Base-by-base conservation (phyloP, 257 asterid genomes). In the Nicotiana obtusifolia region DNA sequence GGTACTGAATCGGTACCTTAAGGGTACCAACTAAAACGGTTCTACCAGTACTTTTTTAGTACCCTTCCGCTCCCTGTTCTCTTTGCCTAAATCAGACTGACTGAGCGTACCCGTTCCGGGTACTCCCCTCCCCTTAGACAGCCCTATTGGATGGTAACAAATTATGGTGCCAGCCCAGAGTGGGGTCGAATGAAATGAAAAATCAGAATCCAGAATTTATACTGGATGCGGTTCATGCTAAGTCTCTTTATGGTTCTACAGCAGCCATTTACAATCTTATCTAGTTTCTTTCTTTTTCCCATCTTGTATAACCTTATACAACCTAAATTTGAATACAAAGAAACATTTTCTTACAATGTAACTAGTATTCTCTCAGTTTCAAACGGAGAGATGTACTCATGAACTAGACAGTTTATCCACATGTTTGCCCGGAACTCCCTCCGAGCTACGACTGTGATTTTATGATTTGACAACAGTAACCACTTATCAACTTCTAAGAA, bases 401-500 rank as follows among this genome's bases (percentile, higher is more conserved):
- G 62, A 75, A 26, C 80, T 17, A 73, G 24, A 71, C 60, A 14
- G 57, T 52, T 14, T 0, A 52, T 17, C 57, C 57, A 52, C 57
- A 52, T 13, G 19, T 52, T 15, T 52, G 57, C 1, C 1, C 16
- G 14, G 57, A 52, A 14, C 61, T 49, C 79, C 3, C 62, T 24
- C 62, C 24, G 6, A 20, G 61, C 15, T 0, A 75, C 0, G 10
- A 52, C 80, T 49, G 64, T 24, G 24, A 0, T 49, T 49, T 8
- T 8, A 15, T 49, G 44, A 75, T 54, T 26, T 26, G 80, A 75
- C 44, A 75, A 4, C n/a, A 33, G 28, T 49, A 5, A 49, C 20
- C 57, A 80, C 24, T 47, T 31, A 64, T 66, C 83, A 86, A 52
- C 86, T 85, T 85, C 89, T 84, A 7, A 64, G 77, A 31, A 31